Evolutionary conservation across 1,284 basidiomycete genomes (phyloP).

Genomic region (Macrocystidia cucumis): DNA sequence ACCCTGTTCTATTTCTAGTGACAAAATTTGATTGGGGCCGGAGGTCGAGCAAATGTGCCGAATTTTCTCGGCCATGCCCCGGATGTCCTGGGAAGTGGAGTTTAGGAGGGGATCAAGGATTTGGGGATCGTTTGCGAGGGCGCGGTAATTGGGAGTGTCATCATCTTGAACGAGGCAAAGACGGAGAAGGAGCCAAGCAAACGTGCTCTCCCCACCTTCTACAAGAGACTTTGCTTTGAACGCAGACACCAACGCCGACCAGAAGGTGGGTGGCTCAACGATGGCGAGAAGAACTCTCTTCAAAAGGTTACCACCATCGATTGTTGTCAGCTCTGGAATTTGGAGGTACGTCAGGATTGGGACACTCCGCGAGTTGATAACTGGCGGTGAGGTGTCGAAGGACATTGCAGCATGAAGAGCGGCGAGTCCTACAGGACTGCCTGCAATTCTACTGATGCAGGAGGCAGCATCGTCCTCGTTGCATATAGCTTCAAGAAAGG

Average conservation of each 20-base stretch:
- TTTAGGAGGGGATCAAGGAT: slow-evolving; percentile 24
- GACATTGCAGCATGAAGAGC: slow-evolving; percentile 37
- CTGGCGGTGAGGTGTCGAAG: slow-evolving; percentile 26
- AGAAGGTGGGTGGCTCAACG: slow-evolving; percentile 47
- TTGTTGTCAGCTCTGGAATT: slow-evolving; percentile 21
- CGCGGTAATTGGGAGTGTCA: slow-evolving; percentile 24
- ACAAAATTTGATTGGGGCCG: slow-evolving; percentile 11
- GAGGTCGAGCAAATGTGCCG: slow-evolving; percentile 27
- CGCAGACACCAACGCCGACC: slow-evolving; percentile 31
- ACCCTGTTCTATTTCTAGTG: slow-evolving; percentile 16
- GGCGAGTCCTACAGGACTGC: slow-evolving; percentile 27
- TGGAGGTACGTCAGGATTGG: slow-evolving; percentile 32
- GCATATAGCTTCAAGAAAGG: slow-evolving; percentile 41
- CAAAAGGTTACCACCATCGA: slow-evolving; percentile 36
- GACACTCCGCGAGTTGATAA: slow-evolving; percentile 36
- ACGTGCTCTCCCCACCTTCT: slow-evolving; percentile 24
- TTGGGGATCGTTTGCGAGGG: slow-evolving; percentile 22
- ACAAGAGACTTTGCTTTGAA: slow-evolving; percentile 29
- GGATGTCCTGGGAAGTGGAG: slow-evolving; percentile 24
- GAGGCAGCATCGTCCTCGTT: slow-evolving; percentile 27
- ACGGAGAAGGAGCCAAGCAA: slow-evolving; percentile 42
- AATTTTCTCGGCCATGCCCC: slow-evolving; percentile 30
- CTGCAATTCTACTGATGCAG: slow-evolving; percentile 32
- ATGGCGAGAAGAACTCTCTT: slow-evolving; percentile 31
- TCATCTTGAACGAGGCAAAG: slow-evolving; percentile 33